phyloP scores from a whole-genome alignment of 192 early-diverging fungal species.

The Thoreauomyces humboldtii region DNA sequence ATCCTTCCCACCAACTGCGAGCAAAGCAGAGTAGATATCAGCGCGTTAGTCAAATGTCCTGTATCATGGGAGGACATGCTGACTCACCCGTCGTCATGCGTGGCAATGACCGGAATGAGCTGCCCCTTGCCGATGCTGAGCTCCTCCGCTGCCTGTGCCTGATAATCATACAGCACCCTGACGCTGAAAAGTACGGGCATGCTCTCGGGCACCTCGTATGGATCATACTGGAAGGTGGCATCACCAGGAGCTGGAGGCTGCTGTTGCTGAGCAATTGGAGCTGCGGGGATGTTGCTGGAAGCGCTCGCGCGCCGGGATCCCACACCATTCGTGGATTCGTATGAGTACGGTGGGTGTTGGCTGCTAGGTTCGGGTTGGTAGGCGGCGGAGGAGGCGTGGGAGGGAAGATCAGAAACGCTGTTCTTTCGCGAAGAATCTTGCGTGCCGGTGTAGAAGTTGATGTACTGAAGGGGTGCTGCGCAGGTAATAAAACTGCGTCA shows the following conservation, averaged over 20 bases:
- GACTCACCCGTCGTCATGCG: constrained; percentile 57
- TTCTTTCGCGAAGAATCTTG: constrained; percentile 19
- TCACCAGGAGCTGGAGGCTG: too few relatives aligned
- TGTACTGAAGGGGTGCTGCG: constrained; percentile 40
- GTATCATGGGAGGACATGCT: neutral
- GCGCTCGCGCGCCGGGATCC: too few relatives aligned
- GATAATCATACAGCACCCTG: constrained; percentile 49
- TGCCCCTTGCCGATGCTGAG: constrained; percentile 45
- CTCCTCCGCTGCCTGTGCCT: constrained; percentile 51
- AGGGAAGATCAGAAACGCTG: too few relatives aligned
- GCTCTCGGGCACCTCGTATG: constrained; percentile 42
- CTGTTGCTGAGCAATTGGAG: too few relatives aligned
- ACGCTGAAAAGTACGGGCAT: constrained; percentile 41
- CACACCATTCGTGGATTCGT: too few relatives aligned
- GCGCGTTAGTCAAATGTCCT: neutral
- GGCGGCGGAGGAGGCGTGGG: too few relatives aligned
- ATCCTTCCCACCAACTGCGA: constrained; percentile 51
- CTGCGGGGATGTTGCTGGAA: too few relatives aligned
- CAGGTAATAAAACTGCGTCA: too few relatives aligned
- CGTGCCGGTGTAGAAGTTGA: constrained; percentile 42
- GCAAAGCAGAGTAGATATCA: neutral
- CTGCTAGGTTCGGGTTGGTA: too few relatives aligned
- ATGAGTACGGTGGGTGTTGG: too few relatives aligned
- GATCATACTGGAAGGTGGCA: constrained; percentile 46
- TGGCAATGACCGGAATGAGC: constrained; percentile 49